Evolutionary conservation across 352 stramenopile species (phyloP).

Genomic region (Pythium utonaiense): DNA sequence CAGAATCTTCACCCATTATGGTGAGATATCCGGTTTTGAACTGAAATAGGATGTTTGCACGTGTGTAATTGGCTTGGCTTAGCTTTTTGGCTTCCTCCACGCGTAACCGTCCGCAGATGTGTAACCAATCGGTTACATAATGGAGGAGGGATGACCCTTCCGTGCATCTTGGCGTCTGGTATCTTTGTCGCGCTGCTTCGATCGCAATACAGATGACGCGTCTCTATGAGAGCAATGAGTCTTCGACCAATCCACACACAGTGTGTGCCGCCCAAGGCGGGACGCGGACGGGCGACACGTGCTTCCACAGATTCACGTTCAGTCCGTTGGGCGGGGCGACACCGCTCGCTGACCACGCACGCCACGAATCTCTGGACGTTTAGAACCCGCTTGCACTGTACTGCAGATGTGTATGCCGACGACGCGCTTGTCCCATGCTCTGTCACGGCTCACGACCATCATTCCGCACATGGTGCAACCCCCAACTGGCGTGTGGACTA

Average conservation of each 20-base stretch:
- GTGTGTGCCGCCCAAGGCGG: too few relatives aligned
- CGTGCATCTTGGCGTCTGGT: constrained; percentile 7
- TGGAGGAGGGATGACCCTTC: constrained; percentile 19
- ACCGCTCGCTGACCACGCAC: not conserved
- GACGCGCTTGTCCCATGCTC: not conserved
- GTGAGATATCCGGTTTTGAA: too few relatives aligned
- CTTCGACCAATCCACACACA: constrained; percentile 8
- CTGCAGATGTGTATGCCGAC: not conserved
- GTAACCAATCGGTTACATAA: too few relatives aligned
- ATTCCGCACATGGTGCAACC: not conserved
- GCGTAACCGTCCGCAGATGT: too few relatives aligned
- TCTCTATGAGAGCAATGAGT: not conserved
- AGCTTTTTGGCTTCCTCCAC: too few relatives aligned
- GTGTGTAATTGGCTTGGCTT: too few relatives aligned
- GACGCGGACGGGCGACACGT: not conserved
- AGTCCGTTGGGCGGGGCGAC: not conserved
- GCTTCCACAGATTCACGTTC: not conserved
- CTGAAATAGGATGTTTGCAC: too few relatives aligned
- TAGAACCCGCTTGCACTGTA: not conserved
- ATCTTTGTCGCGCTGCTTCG: constrained; percentile 6
- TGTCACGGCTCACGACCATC: not conserved
- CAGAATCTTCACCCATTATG: too few relatives aligned
- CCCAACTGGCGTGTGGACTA: not conserved
- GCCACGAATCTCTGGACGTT: not conserved
- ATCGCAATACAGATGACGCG: constrained; percentile 5